Base-by-base conservation (phyloP, 257 asterid species). In the Sherardia arvensis region DNA sequence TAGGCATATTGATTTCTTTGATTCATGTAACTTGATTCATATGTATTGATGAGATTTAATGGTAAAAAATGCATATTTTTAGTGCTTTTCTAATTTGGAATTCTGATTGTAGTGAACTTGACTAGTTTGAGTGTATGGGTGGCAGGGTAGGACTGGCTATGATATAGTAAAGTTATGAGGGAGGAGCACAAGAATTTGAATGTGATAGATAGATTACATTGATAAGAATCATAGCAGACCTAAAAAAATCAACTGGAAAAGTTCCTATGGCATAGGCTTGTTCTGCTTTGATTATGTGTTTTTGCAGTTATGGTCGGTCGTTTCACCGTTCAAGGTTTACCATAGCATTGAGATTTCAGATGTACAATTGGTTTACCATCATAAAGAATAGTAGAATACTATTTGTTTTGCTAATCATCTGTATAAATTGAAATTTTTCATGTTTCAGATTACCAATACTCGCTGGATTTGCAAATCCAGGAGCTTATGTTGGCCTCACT, bases 401-500 rank as follows among this genome's bases (percentile, higher is more conserved):
- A n/a, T n/a, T n/a, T n/a, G n/a, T 22, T 8, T 23, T 21, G 53
- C 8, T 60, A 4, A 8, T 9, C 21, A n/a, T 23, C 51, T 20
- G 29, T 20, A 5, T 38, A 10, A 38, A 8, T 11, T 38, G 47
- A 11, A 10, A 38, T 10, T 38, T 38, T 38, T 10, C 48, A 56
- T 61, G 10, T 18, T 49, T 38, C 62, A 56, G 90, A 82, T 67
- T 79, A 73, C 28, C 66, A 66, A 53, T 76, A 68, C 73, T 82
- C 82, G 18, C 79, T 83, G 70, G 77, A 78, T 53, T 64, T 78
- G 66, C 87, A 83, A 59, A 57, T 78, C 25, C 76, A 75, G 17
- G 88, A 87, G 75, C 77, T 70, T 53, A 33, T 83, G 62, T 34
- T 76, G 29, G 80, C 80, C 68, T 83, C 90, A 21, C 29, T 74